Conservation (phyloP, 2,329 filamentous ascomycete species). For the Colletotrichum spinosum region DNA sequence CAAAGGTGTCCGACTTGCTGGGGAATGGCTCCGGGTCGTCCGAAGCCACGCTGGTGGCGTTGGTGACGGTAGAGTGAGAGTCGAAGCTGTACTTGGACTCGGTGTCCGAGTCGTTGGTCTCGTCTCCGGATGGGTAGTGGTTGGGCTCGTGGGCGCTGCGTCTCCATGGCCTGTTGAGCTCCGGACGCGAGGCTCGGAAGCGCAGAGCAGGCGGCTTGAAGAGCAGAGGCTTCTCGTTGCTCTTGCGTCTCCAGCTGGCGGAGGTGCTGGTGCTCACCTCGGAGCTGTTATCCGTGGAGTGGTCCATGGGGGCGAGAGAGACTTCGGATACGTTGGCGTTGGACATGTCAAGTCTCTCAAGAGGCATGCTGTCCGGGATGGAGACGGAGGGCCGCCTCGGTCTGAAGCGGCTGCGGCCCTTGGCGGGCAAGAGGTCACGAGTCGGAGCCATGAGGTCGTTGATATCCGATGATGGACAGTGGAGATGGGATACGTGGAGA, state of each 20-base stretch:
- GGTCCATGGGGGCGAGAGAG: constrained; percentile 29
- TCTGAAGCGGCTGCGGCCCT: constrained; percentile 30
- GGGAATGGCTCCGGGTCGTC: constrained; percentile 19
- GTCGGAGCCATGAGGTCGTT: constrained; percentile 32
- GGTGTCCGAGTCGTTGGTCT: constrained; percentile 35
- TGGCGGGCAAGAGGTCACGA: constrained; percentile 28
- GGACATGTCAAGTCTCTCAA: constrained; percentile 30
- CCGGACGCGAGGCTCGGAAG: constrained; percentile 25
- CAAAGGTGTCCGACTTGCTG: constrained; percentile 18
- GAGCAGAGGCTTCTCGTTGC: constrained; percentile 23
- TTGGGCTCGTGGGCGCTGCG: constrained; percentile 13
- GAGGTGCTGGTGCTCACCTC: constrained; percentile 29
- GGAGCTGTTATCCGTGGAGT: constrained; percentile 27
- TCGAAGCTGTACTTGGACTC: constrained; percentile 38
- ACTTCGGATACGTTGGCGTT: constrained; percentile 37
- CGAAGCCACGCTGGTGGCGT: constrained; percentile 37
- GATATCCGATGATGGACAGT: constrained; percentile 2
- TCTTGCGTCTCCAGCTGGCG: constrained; percentile 25
- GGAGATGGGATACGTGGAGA: constrained; percentile 1
- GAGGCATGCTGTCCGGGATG: constrained; percentile 31
- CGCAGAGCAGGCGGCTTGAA: constrained; percentile 37
- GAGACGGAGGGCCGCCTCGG: constrained; percentile 32
- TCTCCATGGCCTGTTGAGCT: constrained; percentile 31
- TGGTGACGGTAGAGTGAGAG: constrained; percentile 31
- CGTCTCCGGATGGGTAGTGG: constrained; percentile 33